Percentiles rank a stretch among this genome's conserved stretches.
Evolutionary conservation across 305 asterid genomes (phyloP).

Genomic region (Solanum hybrid): DNA sequence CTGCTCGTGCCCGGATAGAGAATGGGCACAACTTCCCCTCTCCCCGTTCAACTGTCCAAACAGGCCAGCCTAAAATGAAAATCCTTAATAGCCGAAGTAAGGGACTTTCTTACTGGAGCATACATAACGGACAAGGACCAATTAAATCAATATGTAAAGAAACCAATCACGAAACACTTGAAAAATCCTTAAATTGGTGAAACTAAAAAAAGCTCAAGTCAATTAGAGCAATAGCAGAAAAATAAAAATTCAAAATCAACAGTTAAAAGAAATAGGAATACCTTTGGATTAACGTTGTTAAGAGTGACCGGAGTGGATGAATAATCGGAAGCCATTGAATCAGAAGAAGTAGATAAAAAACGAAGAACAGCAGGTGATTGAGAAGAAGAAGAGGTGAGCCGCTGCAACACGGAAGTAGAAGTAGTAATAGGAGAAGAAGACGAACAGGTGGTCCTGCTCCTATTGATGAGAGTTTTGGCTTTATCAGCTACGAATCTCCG

Average conservation of each 20-base stretch:
- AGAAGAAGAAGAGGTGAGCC: constrained; percentile 7
- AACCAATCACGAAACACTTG: not conserved
- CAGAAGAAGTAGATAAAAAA: constrained; percentile 21
- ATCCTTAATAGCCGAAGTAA: not conserved
- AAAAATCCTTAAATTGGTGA: not conserved
- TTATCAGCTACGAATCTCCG: constrained; percentile 61
- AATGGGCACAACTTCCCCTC: not conserved
- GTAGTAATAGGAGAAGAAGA: not conserved
- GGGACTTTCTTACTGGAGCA: not conserved
- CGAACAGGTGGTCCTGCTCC: constrained; percentile 5
- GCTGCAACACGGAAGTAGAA: not conserved
- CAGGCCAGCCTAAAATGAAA: not conserved
- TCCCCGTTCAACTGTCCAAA: not conserved
- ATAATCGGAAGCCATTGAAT: constrained; percentile 61
- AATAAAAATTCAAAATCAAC: not conserved
- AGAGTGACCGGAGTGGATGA: constrained; percentile 59
- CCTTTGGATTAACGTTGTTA: constrained; percentile 78
- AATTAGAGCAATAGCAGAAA: not conserved
- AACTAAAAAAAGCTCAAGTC: not conserved
- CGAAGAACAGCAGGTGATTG: constrained; percentile 8
- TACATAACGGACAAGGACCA: not conserved
- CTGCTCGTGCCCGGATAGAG: not conserved
- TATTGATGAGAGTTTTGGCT: constrained; percentile 17
- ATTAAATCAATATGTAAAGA: not conserved
- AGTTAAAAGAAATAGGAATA: not conserved